Evolutionary conservation across 768 basidiomycete genomes (phyloP), one percentile per base, ranked within the genome.

Genomic region (Lenzites betulinus): DNA sequence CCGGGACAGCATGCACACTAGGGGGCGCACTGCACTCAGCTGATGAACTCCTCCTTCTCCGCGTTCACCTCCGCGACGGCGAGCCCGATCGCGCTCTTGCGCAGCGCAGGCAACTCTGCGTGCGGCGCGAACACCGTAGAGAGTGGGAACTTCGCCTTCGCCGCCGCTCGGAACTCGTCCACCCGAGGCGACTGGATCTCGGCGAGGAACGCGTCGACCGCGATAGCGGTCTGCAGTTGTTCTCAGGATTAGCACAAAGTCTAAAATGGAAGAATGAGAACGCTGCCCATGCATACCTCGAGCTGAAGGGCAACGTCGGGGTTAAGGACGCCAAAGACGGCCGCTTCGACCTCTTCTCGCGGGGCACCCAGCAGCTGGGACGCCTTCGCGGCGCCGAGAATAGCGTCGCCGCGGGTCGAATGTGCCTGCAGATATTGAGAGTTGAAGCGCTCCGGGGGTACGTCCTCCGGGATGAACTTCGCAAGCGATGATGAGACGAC

Each of bases 361-460:
- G 85, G 77, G 0, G 81, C 71, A 3, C 77, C 76, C 46, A 92
- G 73, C 6, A 70, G 64, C 1, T 70, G 76, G 15, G 80, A 74
- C 1, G 79, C 90, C 67, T 80, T 79, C 7, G 92, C 92, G 42
- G 78, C 79, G 3, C 85, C 88, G 7, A 96, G 73, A 35, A 90
- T 75, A 0, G 85, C 84, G 2, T 71, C 62, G 0, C 84, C 77
- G 11, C 80, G 80, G 0, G 72, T 66, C 0, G 85, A 75, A 60
- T 89, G 81, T 16, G 69, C 77, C 68, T 95, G 90, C 13, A 93
- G 79, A 71, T 88, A 93, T 62, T 90, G 84, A 18, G 86, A 82
- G 68, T 91, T 94, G 76, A 81, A 89, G 0, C 80, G 80, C 42
- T 89, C 85, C n/a, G 85, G 67, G 0, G 86, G 79, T 1, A 86